These are phyloP conservation scores for Cicer arietinum DNA, from an alignment of 306 rosid species.

Conservation along the genomic window DNA sequence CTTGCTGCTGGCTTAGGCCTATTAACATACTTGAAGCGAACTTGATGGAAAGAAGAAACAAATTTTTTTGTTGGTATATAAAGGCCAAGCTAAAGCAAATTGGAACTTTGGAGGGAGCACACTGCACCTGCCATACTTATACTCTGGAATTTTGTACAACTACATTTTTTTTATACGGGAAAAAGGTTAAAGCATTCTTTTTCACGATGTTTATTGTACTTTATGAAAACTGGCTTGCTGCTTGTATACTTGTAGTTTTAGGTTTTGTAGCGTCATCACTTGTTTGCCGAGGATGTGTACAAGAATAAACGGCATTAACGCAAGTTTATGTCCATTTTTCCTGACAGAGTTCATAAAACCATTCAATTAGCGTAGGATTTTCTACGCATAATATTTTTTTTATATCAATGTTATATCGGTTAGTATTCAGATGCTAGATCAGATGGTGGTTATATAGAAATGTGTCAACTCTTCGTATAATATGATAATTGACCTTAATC, in stretches of 20 bases:
- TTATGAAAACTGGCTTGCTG: slow-evolving; percentile 43
- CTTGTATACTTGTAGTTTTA: slow-evolving; percentile 43
- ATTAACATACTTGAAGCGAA: slow-evolving; percentile 74
- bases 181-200: slow-evolving; percentile 26
- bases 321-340: slow-evolving; percentile 33
- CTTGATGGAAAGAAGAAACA: slow-evolving; percentile 22
- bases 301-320: slow-evolving; percentile 33
- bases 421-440: too few species aligned
- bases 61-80: slow-evolving; percentile 8
- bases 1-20: slow-evolving; percentile 86
- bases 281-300: slow-evolving; percentile 41
- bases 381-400: neutral
- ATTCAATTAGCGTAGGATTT: slow-evolving; percentile 25
- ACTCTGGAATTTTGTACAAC: slow-evolving; percentile 44
- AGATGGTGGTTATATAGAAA: too few species aligned
- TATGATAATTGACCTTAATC: too few species aligned
- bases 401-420: too few species aligned
- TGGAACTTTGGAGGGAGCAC: slow-evolving; percentile 31
- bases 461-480: too few species aligned
- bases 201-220: slow-evolving; percentile 16
- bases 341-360: slow-evolving; percentile 36
- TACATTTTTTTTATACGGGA: slow-evolving; percentile 26
- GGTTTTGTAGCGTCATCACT: slow-evolving; percentile 44
- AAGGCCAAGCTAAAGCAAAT: slow-evolving; percentile 44
- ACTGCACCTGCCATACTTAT: slow-evolving; percentile 35